Evolutionary conservation across 2,329 filamentous ascomycete species (phyloP), one percentile per base, ranked within the genome.

Genomic region (Botrytis squamosa): DNA sequence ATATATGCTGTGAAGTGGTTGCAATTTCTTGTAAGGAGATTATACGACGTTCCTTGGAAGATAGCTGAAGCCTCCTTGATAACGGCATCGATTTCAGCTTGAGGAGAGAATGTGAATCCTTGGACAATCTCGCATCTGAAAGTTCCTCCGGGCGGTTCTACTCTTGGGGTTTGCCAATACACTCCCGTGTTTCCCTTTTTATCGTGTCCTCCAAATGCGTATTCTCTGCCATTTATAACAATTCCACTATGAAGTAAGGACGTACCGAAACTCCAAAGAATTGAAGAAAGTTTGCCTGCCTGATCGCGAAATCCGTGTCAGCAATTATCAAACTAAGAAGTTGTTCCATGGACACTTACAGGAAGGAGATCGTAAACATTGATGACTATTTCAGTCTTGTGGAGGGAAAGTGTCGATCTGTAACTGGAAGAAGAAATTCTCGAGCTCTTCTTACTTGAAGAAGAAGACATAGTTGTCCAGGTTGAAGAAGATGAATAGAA

Each of bases 1-100:
- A 97, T 86, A 78, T 92, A 89, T 33, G 89, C 90, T 3, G 93
- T 95, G 81, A 97, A 97, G 81, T 97, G 93, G 81, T 97, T 97
- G 86, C 93, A 97, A 82, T 97, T 97, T 78, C 90, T 90, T 33
- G 91, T 94, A 63, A 97, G 86, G 22, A 97, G 87, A 79, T 96
- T 95, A 83, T 97, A 96, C 22, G 88, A 88, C 0, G 90, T 90
- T 38, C 93, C 93, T 73, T 90, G 86, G 79, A 96, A 97, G 77
- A 91, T 87, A 60, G 91, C 87, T 1, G 91, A 93, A 20, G 91
- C 91, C 73, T 86, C 85, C 78, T 87, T 88, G 63, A 97, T 88
- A 59, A 93, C 91, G 22, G 85, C 80, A 70, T 94, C 90, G 77
- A 96, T 91, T 82, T 96, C 93, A 73, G 87, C 84, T 36, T 88